phyloP scores from a whole-genome alignment of 192 early-diverging fungal species.

The Phycomyces blakesleeanus region DNA sequence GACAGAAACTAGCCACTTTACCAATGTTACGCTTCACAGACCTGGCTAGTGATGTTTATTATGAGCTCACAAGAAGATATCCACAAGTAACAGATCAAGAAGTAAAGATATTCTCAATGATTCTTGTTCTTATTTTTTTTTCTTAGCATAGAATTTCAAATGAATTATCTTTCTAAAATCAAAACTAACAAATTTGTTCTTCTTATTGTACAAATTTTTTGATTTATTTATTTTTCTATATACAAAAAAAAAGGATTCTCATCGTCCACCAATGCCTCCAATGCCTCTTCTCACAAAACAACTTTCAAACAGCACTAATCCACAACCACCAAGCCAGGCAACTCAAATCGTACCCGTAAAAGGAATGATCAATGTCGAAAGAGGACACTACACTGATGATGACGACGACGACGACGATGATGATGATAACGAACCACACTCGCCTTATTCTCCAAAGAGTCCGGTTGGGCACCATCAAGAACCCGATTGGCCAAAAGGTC shows the following conservation, averaged over 20 bases:
- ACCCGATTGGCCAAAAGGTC: neutral
- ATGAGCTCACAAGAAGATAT: slow-evolving; percentile 64
- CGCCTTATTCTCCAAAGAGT: neutral
- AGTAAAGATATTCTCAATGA: no score
- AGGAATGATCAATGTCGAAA: slow-evolving; percentile 24
- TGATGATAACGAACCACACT: no score
- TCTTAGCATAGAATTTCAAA: neutral
- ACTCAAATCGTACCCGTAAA: slow-evolving; percentile 25
- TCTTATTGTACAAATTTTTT: no score
- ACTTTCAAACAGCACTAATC: neutral
- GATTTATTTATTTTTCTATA: no score
- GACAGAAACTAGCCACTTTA: slow-evolving; percentile 91
- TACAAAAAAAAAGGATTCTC: slow-evolving; percentile 5
- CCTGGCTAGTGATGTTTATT: slow-evolving; percentile 85
- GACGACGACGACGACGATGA: no score
- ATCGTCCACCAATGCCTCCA: slow-evolving; percentile 17
- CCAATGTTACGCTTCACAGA: slow-evolving; percentile 84
- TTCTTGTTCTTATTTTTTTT: neutral
- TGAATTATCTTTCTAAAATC: no score
- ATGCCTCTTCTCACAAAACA: slow-evolving; percentile 10
- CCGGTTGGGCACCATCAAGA: neutral
- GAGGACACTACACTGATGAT: neutral
- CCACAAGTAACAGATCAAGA: slow-evolving; percentile 31
- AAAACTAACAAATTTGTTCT: no score
- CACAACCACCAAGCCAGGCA: slow-evolving; percentile 25